Base-by-base conservation (phyloP, 768 basidiomycete species). In the Hygrophorus pudorinus region DNA sequence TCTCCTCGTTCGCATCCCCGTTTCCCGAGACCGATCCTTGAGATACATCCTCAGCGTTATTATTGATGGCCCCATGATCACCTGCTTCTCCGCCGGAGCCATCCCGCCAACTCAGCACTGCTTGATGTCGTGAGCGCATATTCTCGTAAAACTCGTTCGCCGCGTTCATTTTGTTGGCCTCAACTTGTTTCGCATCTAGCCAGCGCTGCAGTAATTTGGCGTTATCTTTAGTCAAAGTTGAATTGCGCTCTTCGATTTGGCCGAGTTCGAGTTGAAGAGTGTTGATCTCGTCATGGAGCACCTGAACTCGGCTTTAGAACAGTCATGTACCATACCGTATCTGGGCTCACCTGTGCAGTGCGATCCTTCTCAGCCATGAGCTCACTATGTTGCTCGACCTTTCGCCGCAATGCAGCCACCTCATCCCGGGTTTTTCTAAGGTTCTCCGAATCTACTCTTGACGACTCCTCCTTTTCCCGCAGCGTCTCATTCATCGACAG, bases 91-190 rank as follows among this genome's bases (percentile, higher is more conserved):
- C 56, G 14, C 53, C 60, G 37, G 61, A 59, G 16, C 60, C 65
- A 30, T 76, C 75, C 42, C 75, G 68, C 75, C 76, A 79, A 51
- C 67, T 76, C 20, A 76, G 54, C 1, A 76, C 75, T 5, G 76
- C 70, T 51, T 83, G 73, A 54, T 81, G 79, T 48, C 73, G 75
- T 28, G 83, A 79, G 45, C 81, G 81, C 80, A 90, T 81, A 52
- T 83, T 80, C 59, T 91, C 87, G 55, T 91, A 91, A 60, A 88
- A 87, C 45, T 85, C 73, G 59, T 90, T 89, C 11, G 85, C 89
- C 54, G 87, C 86, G 64, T 98, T 97, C 86, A 99, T 87, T 64
- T 81, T 81, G 62, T 92, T 90, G 7, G 85, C 94, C 56, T 93
- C 92, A 10, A 72, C 66, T 59, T 96, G 90, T 65, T 96, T 96